phyloP scores from a whole-genome alignment of 179 eudicot genomes.

The Silene vulgaris region DNA sequence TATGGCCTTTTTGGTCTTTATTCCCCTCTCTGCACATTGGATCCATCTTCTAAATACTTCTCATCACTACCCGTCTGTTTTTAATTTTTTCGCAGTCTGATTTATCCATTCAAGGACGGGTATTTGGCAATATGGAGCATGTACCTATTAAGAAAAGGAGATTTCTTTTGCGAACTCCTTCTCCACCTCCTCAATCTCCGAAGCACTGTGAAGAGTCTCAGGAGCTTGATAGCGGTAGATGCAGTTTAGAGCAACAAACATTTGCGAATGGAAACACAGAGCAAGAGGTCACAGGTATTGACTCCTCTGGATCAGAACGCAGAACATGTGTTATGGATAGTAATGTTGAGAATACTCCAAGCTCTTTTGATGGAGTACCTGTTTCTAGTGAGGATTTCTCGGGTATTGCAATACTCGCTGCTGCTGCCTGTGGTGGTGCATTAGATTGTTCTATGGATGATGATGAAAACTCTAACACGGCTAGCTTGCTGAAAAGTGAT shows the following conservation, averaged over 20 bases:
- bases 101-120: constrained; percentile 37
- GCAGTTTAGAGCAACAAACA: constrained; percentile 24
- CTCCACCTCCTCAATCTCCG: constrained; percentile 36
- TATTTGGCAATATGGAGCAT: constrained; percentile 38
- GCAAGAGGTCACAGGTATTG: constrained; percentile 8
- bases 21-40: neutral
- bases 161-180: constrained; percentile 29
- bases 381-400: constrained; percentile 47
- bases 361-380: constrained; percentile 7
- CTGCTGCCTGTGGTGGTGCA: constrained; percentile 56
- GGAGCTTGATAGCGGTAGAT: constrained; percentile 21
- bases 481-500: neutral
- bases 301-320: constrained; percentile 21
- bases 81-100: constrained; percentile 37
- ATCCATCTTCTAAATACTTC: neutral
- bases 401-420: constrained; percentile 73
- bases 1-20: neutral
- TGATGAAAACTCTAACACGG: constrained; percentile 23
- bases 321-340: constrained; percentile 15
- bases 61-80: neutral
- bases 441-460: constrained; percentile 29
- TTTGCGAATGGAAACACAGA: constrained; percentile 19
- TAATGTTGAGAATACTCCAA: constrained; percentile 17
- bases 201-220: constrained; percentile 28
- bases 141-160: constrained; percentile 65